A percentile compares a stretch with the other conserved stretches of the same genome.
Evolutionary conservation across 805 yeast species (phyloP).

Genomic region (Candida ipomoeae): DNA sequence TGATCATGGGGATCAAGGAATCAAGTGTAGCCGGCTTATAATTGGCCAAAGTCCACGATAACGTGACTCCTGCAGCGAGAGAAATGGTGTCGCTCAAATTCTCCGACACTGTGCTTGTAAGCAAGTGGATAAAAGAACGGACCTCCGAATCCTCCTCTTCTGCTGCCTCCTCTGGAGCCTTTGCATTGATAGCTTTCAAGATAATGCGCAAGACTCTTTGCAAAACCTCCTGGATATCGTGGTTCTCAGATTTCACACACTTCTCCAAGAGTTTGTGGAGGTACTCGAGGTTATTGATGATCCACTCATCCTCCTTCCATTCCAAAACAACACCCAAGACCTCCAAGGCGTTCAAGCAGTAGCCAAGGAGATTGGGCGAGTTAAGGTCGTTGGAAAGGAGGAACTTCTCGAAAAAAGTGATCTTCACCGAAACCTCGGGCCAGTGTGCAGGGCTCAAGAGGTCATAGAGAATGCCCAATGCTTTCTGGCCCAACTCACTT

Average conservation of each 20-base stretch:
- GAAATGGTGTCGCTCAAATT: constrained; percentile 73
- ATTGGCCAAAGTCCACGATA: constrained; percentile 75
- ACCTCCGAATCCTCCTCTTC: constrained; percentile 61
- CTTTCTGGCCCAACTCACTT: constrained; percentile 74
- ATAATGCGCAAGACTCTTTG: constrained; percentile 72
- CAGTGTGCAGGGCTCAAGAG: constrained; percentile 70
- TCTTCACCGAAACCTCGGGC: constrained; percentile 85
- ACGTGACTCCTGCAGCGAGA: constrained; percentile 81
- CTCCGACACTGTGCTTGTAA: constrained; percentile 70
- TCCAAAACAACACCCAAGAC: constrained; percentile 80
- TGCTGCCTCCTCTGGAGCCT: constrained; percentile 31
- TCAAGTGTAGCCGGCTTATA: constrained; percentile 73
- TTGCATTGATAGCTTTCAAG: constrained; percentile 57
- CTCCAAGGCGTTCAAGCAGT: constrained; percentile 86
- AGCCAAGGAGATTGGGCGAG: constrained; percentile 64
- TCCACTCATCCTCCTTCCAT: constrained; percentile 76
- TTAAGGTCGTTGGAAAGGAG: constrained; percentile 72
- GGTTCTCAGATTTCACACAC: constrained; percentile 76
- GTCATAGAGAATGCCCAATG: constrained; percentile 71
- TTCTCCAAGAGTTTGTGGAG: constrained; percentile 75
- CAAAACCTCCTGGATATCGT: constrained; percentile 79
- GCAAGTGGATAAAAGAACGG: constrained; percentile 54
- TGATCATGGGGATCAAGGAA: constrained; percentile 65
- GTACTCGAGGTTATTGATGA: constrained; percentile 61
- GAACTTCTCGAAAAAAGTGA: constrained; percentile 84